These are phyloP conservation scores for Cladosporium sp. DNA, from an alignment of 2,329 filamentous ascomycete species.

Conservation along the genomic window DNA sequence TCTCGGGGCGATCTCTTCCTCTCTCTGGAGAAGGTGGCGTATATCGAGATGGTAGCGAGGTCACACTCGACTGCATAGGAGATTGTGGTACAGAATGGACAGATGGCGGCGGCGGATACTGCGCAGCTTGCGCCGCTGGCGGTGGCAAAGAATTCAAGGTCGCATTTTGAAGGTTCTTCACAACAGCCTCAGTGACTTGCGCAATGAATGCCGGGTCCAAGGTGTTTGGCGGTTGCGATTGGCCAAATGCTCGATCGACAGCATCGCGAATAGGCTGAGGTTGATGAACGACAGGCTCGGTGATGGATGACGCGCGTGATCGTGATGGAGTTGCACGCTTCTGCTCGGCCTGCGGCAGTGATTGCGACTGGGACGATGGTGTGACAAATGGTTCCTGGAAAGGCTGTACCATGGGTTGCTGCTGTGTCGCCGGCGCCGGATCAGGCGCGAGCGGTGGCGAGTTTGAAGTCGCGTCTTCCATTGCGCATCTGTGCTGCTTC, in stretches of 20 bases:
- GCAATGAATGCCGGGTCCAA: constrained; percentile 57
- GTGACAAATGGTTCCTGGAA: constrained; percentile 9
- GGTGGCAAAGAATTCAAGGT: constrained; percentile 2
- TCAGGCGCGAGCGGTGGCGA: constrained; percentile 10
- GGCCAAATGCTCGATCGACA: constrained; percentile 52
- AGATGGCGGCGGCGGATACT: constrained; percentile 33
- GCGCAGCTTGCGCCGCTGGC: neutral
- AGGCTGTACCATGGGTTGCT: constrained; percentile 7
- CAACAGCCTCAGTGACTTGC: constrained; percentile 53
- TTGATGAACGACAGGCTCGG: constrained; percentile 20
- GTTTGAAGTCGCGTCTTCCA: constrained; percentile 10
- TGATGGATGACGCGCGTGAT: constrained; percentile 15
- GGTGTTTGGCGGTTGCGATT: constrained; percentile 30
- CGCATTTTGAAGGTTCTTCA: constrained; percentile 30
- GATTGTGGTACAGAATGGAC: constrained; percentile 34
- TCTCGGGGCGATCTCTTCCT: constrained; percentile 11
- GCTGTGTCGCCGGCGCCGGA: neutral
- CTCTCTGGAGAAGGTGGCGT: constrained; percentile 51
- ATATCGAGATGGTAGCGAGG: constrained; percentile 46
- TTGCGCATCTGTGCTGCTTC: constrained; percentile 9
- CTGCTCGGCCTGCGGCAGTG: constrained; percentile 3
- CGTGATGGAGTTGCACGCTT: constrained; percentile 6
- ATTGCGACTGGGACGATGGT: constrained; percentile 6
- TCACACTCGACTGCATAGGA: constrained; percentile 41
- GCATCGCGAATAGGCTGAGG: constrained; percentile 51